Percentiles rank a stretch among this genome's conserved stretches.
phyloP scores from a whole-genome alignment of 805 yeast genomes.

The Lipomyces yamadae region DNA sequence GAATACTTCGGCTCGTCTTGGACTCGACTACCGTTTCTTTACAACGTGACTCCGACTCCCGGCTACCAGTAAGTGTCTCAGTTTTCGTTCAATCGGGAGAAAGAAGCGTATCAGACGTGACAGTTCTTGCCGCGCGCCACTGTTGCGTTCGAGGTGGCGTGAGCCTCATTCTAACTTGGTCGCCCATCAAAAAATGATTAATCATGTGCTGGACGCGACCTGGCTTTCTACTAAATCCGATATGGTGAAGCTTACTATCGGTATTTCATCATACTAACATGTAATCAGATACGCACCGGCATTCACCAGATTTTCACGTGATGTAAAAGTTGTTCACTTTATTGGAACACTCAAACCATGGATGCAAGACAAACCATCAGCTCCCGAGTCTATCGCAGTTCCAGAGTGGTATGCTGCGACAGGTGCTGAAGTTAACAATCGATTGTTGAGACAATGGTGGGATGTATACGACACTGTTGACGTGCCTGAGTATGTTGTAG shows the following conservation, averaged over 20 bases:
- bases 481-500: not conserved
- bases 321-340: conserved; percentile 50
- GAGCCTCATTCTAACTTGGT: too few relatives aligned
- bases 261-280: not conserved
- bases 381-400: conserved; percentile 13
- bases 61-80: conserved; percentile 61
- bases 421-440: conserved; percentile 17
- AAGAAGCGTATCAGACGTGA: not conserved
- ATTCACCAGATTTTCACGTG: conserved; percentile 54
- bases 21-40: conserved; percentile 76
- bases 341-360: conserved; percentile 50
- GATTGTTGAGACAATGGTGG: conserved; percentile 36
- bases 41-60: conserved; percentile 74
- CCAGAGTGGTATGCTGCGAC: conserved; percentile 18
- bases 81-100: not conserved
- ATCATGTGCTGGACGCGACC: too few relatives aligned
- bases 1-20: conserved; percentile 67
- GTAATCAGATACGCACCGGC: conserved; percentile 57
- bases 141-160: not conserved
- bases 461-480: conserved; percentile 12
- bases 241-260: too few relatives aligned
- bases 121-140: not conserved
- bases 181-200: too few relatives aligned
- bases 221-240: too few relatives aligned
- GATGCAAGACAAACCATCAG: conserved; percentile 35